A percentile compares a stretch with the other conserved stretches of the same genome.
Conservation (phyloP, 140 eudicot species). For the Stevia rebaudiana region DNA sequence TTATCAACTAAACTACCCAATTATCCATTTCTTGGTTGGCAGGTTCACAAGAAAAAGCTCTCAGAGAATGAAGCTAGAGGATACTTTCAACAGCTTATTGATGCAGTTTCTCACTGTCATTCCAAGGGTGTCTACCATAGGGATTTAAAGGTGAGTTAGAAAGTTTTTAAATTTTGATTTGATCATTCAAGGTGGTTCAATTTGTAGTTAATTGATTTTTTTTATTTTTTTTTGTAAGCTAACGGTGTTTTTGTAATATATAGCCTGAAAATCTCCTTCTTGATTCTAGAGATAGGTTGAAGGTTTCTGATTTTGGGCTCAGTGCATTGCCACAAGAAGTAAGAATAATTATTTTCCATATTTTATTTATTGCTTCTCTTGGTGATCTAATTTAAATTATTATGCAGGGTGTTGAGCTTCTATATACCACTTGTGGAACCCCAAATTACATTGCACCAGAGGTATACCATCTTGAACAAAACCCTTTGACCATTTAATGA, state of each 20-base stretch:
- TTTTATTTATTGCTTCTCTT: not conserved
- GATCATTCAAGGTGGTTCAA: conserved; percentile 10
- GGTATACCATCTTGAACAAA: conserved; percentile 38
- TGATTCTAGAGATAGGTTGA: conserved; percentile 67
- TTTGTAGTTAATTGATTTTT: not conserved
- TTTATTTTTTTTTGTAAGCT: conserved; percentile 9
- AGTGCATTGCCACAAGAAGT: conserved; percentile 93
- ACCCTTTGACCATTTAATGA: conserved; percentile 8
- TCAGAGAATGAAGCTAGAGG: conserved; percentile 75
- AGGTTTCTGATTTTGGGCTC: conserved; percentile 98
- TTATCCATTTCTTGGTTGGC: conserved; percentile 23
- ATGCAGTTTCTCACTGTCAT: conserved; percentile 92
- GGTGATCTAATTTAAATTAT: conserved; percentile 1
- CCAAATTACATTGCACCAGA: conserved; percentile 99
- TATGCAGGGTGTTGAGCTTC: conserved; percentile 89
- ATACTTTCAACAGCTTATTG: conserved; percentile 97
- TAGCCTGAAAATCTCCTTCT: conserved; percentile 98
- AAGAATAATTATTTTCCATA: conserved; percentile 18
- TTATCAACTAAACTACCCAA: conserved; percentile 4
- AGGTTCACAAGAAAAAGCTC: conserved; percentile 82
- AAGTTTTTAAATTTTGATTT: conserved; percentile 1
- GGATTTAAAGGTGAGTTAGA: conserved; percentile 71
- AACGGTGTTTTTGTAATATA: conserved; percentile 22
- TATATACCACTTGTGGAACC: conserved; percentile 96
- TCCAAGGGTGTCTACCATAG: conserved; percentile 93